These are phyloP conservation scores for Cryptosporidium sp. DNA, from an alignment of 169 alveolate species.

Conservation along the genomic window DNA sequence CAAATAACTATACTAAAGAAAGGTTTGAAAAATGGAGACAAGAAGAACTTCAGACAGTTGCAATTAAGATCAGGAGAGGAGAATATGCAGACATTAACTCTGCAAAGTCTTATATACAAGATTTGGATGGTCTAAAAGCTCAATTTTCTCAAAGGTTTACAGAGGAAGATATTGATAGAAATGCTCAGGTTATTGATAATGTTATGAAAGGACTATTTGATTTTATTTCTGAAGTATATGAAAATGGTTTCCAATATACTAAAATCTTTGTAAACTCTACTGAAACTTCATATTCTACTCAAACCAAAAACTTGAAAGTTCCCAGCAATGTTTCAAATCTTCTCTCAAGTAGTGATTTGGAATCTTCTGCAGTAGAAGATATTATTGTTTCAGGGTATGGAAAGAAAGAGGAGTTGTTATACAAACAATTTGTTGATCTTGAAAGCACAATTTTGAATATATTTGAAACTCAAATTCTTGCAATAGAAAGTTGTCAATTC, in stretches of 20 bases:
- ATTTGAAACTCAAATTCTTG: constrained; percentile 55
- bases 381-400: constrained; percentile 7
- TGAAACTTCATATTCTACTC: not conserved
- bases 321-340: constrained; percentile 2
- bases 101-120: constrained; percentile 42
- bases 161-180: constrained; percentile 72
- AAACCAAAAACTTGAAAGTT: not conserved
- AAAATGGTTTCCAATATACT: constrained; percentile 29
- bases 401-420: constrained; percentile 39
- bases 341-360: constrained; percentile 65
- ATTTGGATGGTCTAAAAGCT: not conserved
- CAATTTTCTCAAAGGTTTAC: constrained; percentile 35
- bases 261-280: not conserved
- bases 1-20: constrained; percentile 40
- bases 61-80: constrained; percentile 45
- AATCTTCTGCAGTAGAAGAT: constrained; percentile 66
- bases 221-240: constrained; percentile 42
- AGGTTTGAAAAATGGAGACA: constrained; percentile 76
- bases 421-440: constrained; percentile 58
- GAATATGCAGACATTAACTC: constrained; percentile 25
- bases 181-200: constrained; percentile 57
- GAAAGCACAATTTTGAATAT: constrained; percentile 13
- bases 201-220: constrained; percentile 14
- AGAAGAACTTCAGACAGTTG: constrained; percentile 58
- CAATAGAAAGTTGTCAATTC: constrained; percentile 43